Conservation (phyloP, 2,329 filamentous ascomycete genomes). For the Parastagonospora nodorum region DNA sequence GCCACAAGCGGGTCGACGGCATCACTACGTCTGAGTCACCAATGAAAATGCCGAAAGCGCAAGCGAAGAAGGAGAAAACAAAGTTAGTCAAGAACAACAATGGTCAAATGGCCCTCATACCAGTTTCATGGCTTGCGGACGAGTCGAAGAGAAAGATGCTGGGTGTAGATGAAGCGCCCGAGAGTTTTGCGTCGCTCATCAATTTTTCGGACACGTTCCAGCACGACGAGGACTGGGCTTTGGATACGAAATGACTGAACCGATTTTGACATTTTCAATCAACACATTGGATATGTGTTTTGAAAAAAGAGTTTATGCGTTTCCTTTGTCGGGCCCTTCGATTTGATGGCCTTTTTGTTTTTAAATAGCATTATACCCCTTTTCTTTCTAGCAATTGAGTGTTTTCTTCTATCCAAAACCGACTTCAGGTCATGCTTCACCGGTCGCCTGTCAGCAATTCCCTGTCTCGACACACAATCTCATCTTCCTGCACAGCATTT, state of each 20-base stretch:
- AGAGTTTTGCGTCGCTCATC: conserved; percentile 33
- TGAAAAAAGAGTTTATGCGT: no score
- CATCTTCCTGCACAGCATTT: background rate
- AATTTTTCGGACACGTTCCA: conserved; percentile 35
- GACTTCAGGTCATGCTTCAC: no score
- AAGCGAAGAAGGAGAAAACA: conserved; percentile 19
- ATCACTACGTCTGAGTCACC: conserved; percentile 11
- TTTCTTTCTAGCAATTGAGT: background rate
- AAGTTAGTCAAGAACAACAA: background rate
- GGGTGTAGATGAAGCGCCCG: conserved; percentile 13
- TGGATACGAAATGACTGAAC: no score
- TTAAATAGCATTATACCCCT: conserved; percentile 2
- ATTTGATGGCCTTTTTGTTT: background rate
- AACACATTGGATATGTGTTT: no score
- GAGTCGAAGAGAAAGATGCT: conserved; percentile 8
- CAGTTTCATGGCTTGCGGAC: conserved; percentile 31
- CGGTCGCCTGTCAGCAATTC: no score
- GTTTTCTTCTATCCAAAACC: no score
- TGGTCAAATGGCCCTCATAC: conserved; percentile 31
- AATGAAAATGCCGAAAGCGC: conserved; percentile 6
- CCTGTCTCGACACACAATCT: background rate
- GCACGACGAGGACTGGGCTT: conserved; percentile 14
- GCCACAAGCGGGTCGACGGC: conserved; percentile 41
- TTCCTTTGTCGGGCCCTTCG: background rate
- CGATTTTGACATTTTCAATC: background rate